These are phyloP conservation scores for Fusarium sp. DNA, from an alignment of 2,329 filamentous ascomycete genomes.

Conservation along the genomic window DNA sequence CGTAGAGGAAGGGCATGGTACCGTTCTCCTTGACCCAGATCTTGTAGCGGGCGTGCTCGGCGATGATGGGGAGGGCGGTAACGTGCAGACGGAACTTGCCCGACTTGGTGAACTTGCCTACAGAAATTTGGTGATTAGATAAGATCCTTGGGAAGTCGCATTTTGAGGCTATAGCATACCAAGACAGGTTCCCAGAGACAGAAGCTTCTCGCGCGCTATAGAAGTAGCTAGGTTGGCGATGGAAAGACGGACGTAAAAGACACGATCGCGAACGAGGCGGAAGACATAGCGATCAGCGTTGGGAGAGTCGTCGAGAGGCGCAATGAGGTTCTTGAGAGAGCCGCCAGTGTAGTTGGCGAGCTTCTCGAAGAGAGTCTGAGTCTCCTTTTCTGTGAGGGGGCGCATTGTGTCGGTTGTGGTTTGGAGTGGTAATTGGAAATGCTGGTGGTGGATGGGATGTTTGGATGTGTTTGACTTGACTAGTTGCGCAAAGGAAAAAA, in stretches of 20 bases:
- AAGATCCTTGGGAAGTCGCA: background rate
- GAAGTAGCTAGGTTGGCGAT: constrained; percentile 92
- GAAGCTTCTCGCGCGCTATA: constrained; percentile 81
- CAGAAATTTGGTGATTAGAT: constrained; percentile 21
- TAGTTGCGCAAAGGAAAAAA: constrained; percentile 35
- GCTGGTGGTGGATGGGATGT: constrained; percentile 3
- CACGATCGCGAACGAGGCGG: constrained; percentile 81
- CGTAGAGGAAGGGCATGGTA: constrained; percentile 97
- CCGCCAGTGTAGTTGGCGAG: constrained; percentile 92
- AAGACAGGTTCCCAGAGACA: constrained; percentile 89
- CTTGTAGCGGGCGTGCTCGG: constrained; percentile 93
- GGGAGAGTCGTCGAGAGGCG: constrained; percentile 73
- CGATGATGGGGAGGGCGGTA: constrained; percentile 86
- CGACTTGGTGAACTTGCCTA: constrained; percentile 94
- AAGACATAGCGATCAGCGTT: constrained; percentile 86
- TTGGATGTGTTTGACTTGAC: constrained; percentile 14
- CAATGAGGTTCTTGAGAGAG: constrained; percentile 86
- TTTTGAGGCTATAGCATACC: constrained; percentile 53
- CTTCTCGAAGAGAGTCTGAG: constrained; percentile 87
- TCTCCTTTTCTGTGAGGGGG: constrained; percentile 81
- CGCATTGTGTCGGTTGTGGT: constrained; percentile 69
- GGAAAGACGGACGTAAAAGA: constrained; percentile 91
- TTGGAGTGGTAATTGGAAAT: constrained; percentile 12
- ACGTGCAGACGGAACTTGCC: constrained; percentile 96
- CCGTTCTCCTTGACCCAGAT: constrained; percentile 97